A percentile compares a stretch with the other conserved stretches of the same genome.
Conservation (phyloP, 352 stramenopile genomes). For the Peronospora destructor region DNA sequence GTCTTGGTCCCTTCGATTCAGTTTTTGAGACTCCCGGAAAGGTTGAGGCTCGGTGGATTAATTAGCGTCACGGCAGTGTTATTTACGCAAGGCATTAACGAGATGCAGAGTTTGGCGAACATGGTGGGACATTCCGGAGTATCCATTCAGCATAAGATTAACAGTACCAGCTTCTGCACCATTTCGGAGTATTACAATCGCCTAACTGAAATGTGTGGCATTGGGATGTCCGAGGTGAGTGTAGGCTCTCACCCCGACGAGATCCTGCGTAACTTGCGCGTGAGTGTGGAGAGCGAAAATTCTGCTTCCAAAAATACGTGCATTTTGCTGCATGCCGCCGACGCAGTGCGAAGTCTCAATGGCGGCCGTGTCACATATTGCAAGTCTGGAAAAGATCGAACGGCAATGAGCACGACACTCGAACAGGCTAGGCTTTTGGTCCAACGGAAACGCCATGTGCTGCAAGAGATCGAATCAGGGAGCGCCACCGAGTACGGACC, state of each 20-base stretch:
- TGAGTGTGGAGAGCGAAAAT: constrained; percentile 66
- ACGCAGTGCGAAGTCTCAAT: constrained; percentile 87
- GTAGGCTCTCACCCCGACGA: constrained; percentile 61
- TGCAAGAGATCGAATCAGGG: constrained; percentile 61
- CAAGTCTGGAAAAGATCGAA: constrained; percentile 97
- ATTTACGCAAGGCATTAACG: constrained; percentile 90
- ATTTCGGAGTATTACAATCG: constrained; percentile 76
- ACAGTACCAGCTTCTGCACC: constrained; percentile 62
- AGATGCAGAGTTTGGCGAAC: constrained; percentile 91
- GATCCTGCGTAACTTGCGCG: constrained; percentile 55
- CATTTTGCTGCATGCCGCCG: constrained; percentile 75
- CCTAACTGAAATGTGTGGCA: constrained; percentile 35
- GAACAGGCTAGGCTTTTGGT: constrained; percentile 90
- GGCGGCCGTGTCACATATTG: constrained; percentile 93
- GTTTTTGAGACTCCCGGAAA: constrained; percentile 48
- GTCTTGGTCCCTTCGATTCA: constrained; percentile 36
- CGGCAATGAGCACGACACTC: constrained; percentile 94
- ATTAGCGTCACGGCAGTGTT: constrained; percentile 72
- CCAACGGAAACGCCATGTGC: constrained; percentile 61
- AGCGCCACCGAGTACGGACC: constrained; percentile 39
- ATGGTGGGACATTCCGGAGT: constrained; percentile 75
- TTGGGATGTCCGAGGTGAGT: constrained; percentile 38
- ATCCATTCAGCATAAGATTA: constrained; percentile 80
- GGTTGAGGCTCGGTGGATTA: constrained; percentile 43
- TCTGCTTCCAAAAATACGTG: constrained; percentile 81